Evolutionary conservation across 2,329 filamentous ascomycete species (phyloP).

Genomic region (Aureobasidium leucospermi): DNA sequence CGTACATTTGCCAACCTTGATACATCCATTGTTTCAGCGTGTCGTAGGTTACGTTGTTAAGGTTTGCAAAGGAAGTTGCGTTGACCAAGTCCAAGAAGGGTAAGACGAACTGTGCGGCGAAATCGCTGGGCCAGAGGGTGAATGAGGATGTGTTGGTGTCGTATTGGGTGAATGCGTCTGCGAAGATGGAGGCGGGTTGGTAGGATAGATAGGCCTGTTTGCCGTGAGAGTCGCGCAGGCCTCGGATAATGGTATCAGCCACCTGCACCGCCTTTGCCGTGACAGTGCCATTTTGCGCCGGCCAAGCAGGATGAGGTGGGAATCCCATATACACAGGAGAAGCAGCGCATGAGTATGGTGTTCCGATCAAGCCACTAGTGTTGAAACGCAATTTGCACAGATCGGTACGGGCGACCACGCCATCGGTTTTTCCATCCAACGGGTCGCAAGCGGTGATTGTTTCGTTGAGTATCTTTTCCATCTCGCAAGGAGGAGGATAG

Average conservation of each 20-base stretch:
- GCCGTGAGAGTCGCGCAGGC: slow-evolving; percentile 34
- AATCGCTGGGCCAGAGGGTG: slow-evolving; percentile 31
- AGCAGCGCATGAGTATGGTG: slow-evolving; percentile 38
- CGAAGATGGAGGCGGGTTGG: slow-evolving; percentile 26
- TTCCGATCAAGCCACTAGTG: slow-evolving; percentile 40
- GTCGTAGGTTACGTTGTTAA: slow-evolving; percentile 48
- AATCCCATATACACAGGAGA: slow-evolving; percentile 4
- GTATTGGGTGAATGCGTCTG: slow-evolving; percentile 31
- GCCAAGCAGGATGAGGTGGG: slow-evolving; percentile 17
- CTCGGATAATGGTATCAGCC: slow-evolving; percentile 30
- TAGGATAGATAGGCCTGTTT: slow-evolving; percentile 35
- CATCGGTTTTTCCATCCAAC: slow-evolving; percentile 48
- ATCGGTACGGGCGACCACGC: slow-evolving; percentile 45
- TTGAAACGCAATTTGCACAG: slow-evolving; percentile 43
- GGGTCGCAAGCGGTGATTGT: slow-evolving; percentile 50
- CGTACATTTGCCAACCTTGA: slow-evolving; percentile 41
- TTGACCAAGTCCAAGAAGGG: slow-evolving; percentile 32
- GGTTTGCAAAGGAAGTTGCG: slow-evolving; percentile 26
- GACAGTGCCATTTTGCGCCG: slow-evolving; percentile 29
- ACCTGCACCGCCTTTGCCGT: slow-evolving; percentile 27
- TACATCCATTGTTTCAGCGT: slow-evolving; percentile 50
- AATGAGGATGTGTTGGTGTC: slow-evolving; percentile 27
- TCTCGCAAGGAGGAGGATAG: slow-evolving; percentile 38
- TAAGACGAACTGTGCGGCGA: slow-evolving; percentile 37
- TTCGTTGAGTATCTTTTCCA: slow-evolving; percentile 46